These are phyloP conservation scores for Kodamaea nitidulidarum DNA, from an alignment of 805 yeast genomes.

Conservation along the genomic window DNA sequence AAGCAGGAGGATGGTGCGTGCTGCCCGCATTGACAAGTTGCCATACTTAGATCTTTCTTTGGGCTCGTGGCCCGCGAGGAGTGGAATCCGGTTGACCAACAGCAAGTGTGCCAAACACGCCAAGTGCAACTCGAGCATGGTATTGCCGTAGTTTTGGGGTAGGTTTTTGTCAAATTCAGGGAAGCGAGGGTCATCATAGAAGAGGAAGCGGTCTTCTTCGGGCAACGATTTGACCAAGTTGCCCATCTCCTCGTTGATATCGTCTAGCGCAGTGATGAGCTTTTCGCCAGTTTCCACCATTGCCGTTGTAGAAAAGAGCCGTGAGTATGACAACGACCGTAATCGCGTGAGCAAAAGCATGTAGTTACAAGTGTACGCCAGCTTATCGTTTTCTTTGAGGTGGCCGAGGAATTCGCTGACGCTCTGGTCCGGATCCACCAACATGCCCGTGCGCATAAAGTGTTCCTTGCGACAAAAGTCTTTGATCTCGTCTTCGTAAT, in stretches of 20 bases:
- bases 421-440: neutral
- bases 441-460: neutral
- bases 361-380: constrained; percentile 5
- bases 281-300: constrained; percentile 16
- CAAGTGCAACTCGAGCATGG: constrained; percentile 22
- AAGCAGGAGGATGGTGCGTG: constrained; percentile 33
- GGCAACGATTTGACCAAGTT: constrained; percentile 18
- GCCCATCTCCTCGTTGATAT: constrained; percentile 28
- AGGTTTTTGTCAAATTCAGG: constrained; percentile 3
- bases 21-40: constrained; percentile 29
- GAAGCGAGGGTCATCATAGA: constrained; percentile 32
- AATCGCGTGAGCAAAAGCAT: constrained; percentile 22
- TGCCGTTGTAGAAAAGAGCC: constrained; percentile 30
- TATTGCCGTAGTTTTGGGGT: constrained; percentile 9
- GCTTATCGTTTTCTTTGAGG: neutral
- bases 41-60: constrained; percentile 19
- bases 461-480: constrained; percentile 1
- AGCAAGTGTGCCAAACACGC: constrained; percentile 33
- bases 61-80: constrained; percentile 16
- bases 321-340: constrained; percentile 26
- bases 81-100: constrained; percentile 35
- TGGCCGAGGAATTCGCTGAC: neutral
- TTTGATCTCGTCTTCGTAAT: constrained; percentile 5
- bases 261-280: constrained; percentile 20
- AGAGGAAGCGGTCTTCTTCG: constrained; percentile 23